Evolutionary conservation across 176 grass and related monocot genomes (phyloP).

Genomic region (Ensete ventricosum): DNA sequence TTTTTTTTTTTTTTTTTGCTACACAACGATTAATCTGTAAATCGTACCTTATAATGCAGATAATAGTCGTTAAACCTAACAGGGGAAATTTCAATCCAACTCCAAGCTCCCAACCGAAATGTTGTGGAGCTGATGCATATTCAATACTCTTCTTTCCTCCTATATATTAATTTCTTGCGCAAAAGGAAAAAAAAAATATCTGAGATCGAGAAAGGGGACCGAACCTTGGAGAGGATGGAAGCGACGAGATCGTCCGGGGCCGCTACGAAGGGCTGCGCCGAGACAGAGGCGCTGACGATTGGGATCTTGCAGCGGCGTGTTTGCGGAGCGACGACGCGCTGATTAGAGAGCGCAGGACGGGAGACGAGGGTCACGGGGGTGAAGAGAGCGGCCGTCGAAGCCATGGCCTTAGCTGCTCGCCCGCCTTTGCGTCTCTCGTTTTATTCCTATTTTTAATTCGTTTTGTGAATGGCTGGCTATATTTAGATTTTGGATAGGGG

Average conservation of each 20-base stretch:
- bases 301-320: conserved; percentile 23
- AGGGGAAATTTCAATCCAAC: no score
- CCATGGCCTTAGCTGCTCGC: background rate
- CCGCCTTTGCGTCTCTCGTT: background rate
- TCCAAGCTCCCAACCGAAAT: background rate
- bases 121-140: background rate
- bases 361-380: conserved; percentile 17
- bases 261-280: conserved; percentile 27
- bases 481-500: background rate
- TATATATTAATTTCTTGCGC: background rate
- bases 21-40: no score
- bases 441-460: background rate
- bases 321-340: conserved; percentile 13
- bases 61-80: no score
- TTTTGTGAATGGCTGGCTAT: background rate
- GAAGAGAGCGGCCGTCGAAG: conserved; percentile 5
- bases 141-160: background rate
- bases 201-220: background rate
- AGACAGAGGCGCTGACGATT: conserved; percentile 46
- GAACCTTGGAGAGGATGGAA: conserved; percentile 79
- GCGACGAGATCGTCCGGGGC: conserved; percentile 55
- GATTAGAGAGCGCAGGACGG: conserved; percentile 16
- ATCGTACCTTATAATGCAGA: no score
- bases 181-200: conserved; percentile 2
- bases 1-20: background rate